Percentiles rank a stretch among this genome's conserved stretches.
Evolutionary conservation across 2,329 filamentous ascomycete species (phyloP).

Genomic region (Fusarium cyanostomum): DNA sequence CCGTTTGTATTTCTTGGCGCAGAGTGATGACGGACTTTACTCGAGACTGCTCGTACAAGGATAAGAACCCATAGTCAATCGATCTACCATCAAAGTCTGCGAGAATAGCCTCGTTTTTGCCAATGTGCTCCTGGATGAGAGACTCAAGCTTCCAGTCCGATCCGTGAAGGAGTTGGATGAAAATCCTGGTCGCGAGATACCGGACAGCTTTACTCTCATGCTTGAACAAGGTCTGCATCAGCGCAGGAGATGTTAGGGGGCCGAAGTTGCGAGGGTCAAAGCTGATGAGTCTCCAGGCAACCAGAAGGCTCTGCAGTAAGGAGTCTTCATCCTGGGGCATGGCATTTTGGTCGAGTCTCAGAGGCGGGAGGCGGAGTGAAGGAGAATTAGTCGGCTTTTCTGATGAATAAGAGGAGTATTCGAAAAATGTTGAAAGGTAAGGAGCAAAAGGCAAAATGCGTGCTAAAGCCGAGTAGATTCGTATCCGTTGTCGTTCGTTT

Average conservation of each 20-base stretch:
- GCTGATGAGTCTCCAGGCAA: conserved; percentile 81
- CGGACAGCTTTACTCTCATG: conserved; percentile 69
- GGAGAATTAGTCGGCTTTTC: conserved; percentile 31
- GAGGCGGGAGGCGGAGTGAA: conserved; percentile 45
- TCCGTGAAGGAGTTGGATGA: conserved; percentile 80
- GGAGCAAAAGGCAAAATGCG: conserved; percentile 84
- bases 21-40: conserved; percentile 57
- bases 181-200: conserved; percentile 83
- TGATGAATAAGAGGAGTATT: conserved; percentile 39
- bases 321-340: conserved; percentile 34
- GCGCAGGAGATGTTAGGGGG: conserved; percentile 69
- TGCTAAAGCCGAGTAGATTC: conserved; percentile 76
- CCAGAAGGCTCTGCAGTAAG: conserved; percentile 46
- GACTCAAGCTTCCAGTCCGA: conserved; percentile 81
- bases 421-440: conserved; percentile 78
- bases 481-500: conserved; percentile 50
- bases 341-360: conserved; percentile 43
- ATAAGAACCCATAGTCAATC: conserved; percentile 82
- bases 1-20: conserved; percentile 50
- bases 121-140: conserved; percentile 74
- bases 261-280: conserved; percentile 77
- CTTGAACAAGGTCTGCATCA: conserved; percentile 74
- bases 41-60: conserved; percentile 65
- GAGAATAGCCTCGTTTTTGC: conserved; percentile 65
- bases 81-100: conserved; percentile 78